Conservation (phyloP, 148 eudicot species). For the Amaranthus cruentus region DNA sequence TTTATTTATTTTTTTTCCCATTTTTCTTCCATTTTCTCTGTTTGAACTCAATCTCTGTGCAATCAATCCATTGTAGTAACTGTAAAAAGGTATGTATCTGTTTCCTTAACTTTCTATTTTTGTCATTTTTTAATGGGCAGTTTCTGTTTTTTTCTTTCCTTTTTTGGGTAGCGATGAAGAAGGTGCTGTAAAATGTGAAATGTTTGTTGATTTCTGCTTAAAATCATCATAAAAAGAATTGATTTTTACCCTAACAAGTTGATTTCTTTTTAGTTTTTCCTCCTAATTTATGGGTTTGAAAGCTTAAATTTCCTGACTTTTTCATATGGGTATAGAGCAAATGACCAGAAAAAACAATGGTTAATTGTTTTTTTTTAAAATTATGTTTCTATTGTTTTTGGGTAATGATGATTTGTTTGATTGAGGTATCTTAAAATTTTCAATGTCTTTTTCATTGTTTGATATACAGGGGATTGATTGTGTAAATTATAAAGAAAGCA, state of each 20-base stretch:
- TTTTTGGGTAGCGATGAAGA: not conserved
- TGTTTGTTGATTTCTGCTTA: constrained; percentile 17
- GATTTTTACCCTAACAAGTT: not conserved
- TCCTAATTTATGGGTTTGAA: constrained; percentile 1
- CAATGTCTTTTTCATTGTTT: constrained; percentile 19
- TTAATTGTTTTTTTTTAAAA: not conserved
- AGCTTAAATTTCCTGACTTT: constrained; percentile 19
- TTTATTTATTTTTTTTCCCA: not conserved
- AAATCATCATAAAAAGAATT: not conserved
- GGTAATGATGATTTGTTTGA: constrained; percentile 19
- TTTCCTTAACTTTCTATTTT: not conserved
- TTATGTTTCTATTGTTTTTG: not conserved
- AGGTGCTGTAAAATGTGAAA: not conserved
- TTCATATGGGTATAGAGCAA: constrained; percentile 5
- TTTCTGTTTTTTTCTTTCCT: not conserved
- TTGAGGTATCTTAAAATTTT: constrained; percentile 9
- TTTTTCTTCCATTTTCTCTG: constrained; percentile 4
- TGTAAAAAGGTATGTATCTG: constrained; percentile 11
- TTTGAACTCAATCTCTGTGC: constrained; percentile 8
- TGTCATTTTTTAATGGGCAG: constrained; percentile 5
- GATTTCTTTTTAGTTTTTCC: not conserved
- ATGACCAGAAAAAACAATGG: constrained; percentile 2
- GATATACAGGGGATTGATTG: constrained; percentile 24
- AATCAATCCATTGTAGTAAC: not conserved
- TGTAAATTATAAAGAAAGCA: constrained; percentile 10